Evolutionary conservation across 2,329 filamentous ascomycete species (phyloP).

Genomic region (Claviceps fusiformis): DNA sequence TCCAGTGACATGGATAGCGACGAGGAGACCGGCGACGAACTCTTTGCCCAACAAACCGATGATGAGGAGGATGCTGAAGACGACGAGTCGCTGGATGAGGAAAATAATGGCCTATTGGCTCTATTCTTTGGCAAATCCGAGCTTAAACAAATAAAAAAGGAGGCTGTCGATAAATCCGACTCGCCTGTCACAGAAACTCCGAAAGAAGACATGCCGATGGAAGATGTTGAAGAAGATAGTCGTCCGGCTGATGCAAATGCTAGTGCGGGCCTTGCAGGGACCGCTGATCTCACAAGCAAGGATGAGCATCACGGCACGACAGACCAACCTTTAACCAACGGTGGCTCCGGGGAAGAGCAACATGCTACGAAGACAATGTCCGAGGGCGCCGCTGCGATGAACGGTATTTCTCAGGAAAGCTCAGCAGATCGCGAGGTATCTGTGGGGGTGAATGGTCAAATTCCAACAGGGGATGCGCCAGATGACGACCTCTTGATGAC

Average conservation of each 20-base stretch:
- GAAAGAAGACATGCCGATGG: slow-evolving; percentile 11
- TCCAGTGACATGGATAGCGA: slow-evolving; percentile 37
- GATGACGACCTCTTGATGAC: slow-evolving; percentile 1
- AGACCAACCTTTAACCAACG: background rate
- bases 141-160: slow-evolving; percentile 35
- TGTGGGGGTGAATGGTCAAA: background rate
- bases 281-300: slow-evolving; percentile 12
- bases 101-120: slow-evolving; percentile 34
- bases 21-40: slow-evolving; percentile 21
- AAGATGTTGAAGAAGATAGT: background rate
- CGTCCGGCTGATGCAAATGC: background rate
- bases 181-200: slow-evolving; percentile 7
- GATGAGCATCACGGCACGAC: slow-evolving; percentile 13
- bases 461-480: background rate
- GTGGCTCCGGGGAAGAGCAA: background rate
- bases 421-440: background rate
- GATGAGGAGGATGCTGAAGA: slow-evolving; percentile 30
- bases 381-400: background rate
- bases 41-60: slow-evolving; percentile 25
- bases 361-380: background rate
- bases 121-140: slow-evolving; percentile 47
- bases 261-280: background rate
- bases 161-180: slow-evolving; percentile 14
- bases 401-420: background rate
- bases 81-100: slow-evolving; percentile 30